A percentile compares a stretch with the other conserved stretches of the same genome.
Conservation (phyloP, 2,329 filamentous ascomycete genomes). For the Mollisiaceae sp. region DNA sequence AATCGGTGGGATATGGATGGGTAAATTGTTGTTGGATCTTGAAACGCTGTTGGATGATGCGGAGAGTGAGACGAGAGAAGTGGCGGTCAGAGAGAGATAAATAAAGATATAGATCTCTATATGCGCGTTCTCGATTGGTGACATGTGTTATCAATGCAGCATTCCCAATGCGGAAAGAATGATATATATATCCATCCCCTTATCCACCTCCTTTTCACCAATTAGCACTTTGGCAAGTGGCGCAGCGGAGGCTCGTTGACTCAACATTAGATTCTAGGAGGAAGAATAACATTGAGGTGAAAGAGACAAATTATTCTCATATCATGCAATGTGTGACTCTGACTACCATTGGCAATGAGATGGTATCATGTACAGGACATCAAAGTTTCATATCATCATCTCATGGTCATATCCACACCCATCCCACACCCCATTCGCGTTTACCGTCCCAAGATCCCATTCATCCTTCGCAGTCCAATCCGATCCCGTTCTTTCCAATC, state of each 20-base stretch:
- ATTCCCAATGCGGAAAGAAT: too few species aligned
- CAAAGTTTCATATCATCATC: background rate
- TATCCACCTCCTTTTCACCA: too few species aligned
- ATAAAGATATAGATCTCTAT: too few species aligned
- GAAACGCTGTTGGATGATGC: background rate
- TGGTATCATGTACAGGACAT: constrained; percentile 7
- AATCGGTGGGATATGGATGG: background rate
- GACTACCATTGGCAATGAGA: constrained; percentile 4
- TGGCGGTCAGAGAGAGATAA: too few species aligned
- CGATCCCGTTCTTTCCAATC: background rate
- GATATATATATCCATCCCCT: too few species aligned
- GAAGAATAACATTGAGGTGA: too few species aligned
- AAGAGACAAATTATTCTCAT: too few species aligned
- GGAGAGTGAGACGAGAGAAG: background rate
- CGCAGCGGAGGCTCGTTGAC: too few species aligned
- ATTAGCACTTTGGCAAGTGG: too few species aligned
- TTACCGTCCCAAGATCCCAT: background rate
- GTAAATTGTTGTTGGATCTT: constrained; percentile 6
- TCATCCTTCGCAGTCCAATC: background rate
- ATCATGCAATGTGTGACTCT: background rate
- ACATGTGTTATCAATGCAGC: too few species aligned
- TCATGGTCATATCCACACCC: constrained; percentile 1
- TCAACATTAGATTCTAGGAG: too few species aligned
- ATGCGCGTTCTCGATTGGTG: too few species aligned
- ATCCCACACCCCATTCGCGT: background rate